Evolutionary conservation across 2,329 filamentous ascomycete species (phyloP).

Genomic region (Ilyonectria robusta): DNA sequence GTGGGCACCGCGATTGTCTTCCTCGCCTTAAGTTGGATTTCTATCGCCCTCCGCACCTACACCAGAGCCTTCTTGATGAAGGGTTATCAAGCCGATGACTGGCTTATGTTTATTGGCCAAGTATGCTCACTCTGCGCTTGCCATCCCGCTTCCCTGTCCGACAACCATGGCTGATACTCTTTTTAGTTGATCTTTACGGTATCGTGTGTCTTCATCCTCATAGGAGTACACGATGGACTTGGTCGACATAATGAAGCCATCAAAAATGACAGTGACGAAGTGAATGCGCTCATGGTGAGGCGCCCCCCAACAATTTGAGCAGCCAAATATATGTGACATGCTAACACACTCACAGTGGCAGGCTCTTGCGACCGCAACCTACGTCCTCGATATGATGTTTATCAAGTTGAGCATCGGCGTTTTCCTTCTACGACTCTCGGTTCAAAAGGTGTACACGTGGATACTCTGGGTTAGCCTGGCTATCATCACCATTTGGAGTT

Average conservation of each 20-base stretch:
- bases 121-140: constrained; percentile 47
- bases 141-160: background rate
- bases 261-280: constrained; percentile 53
- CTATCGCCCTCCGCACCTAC: constrained; percentile 60
- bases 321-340: background rate
- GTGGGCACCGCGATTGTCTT: constrained; percentile 55
- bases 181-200: constrained; percentile 61
- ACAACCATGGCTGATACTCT: constrained; percentile 12
- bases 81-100: constrained; percentile 65
- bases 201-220: constrained; percentile 62
- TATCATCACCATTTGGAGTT: constrained; percentile 62
- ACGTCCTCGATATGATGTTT: constrained; percentile 69
- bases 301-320: background rate
- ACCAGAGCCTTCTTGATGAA: constrained; percentile 61
- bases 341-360: constrained; percentile 58
- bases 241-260: constrained; percentile 64
- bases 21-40: constrained; percentile 58
- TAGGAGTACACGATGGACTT: constrained; percentile 59
- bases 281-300: constrained; percentile 63
- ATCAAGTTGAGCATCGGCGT: constrained; percentile 70
- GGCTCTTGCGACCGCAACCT: constrained; percentile 65
- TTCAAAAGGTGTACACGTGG: constrained; percentile 62
- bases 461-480: constrained; percentile 62
- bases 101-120: constrained; percentile 66
- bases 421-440: constrained; percentile 65